Conservation (phyloP, 306 rosid species). For the Medicago arabica region DNA sequence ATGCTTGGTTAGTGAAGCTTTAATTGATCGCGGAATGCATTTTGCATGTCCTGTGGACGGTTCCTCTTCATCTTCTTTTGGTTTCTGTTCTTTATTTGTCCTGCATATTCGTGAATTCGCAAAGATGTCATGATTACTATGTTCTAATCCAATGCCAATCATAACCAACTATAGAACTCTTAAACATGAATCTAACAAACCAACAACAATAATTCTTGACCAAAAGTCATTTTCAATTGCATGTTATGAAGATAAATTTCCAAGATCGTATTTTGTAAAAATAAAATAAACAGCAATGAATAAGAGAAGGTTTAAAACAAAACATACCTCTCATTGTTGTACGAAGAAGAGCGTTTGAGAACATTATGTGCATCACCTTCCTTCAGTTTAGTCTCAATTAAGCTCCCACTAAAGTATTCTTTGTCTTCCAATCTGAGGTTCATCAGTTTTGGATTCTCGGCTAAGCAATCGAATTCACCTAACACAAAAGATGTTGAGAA, state of each 20-base stretch:
- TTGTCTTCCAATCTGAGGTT: slow-evolving; percentile 85
- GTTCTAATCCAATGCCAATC: slow-evolving; percentile 28
- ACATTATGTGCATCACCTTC: slow-evolving; percentile 57
- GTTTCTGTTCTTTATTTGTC: slow-evolving; percentile 61
- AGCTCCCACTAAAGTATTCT: slow-evolving; percentile 97
- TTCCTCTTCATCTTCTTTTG: slow-evolving; percentile 68
- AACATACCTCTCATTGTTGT: slow-evolving; percentile 80
- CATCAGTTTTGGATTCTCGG: slow-evolving; percentile 80
- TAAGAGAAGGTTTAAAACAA: slow-evolving; percentile 30
- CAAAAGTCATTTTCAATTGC: too few species aligned
- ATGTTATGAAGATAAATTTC: not conserved
- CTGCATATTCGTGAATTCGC: slow-evolving; percentile 54
- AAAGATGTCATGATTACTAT: slow-evolving; percentile 14
- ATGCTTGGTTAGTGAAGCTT: slow-evolving; percentile 82
- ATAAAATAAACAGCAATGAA: not conserved
- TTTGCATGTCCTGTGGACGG: slow-evolving; percentile 75
- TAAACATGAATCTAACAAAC: too few species aligned
- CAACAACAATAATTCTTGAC: too few species aligned
- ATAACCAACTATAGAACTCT: slow-evolving; percentile 29
- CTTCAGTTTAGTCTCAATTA: slow-evolving; percentile 81
- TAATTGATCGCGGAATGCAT: slow-evolving; percentile 87
- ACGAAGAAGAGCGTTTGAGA: slow-evolving; percentile 94
- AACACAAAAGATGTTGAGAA: slow-evolving; percentile 76
- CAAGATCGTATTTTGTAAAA: too few species aligned
- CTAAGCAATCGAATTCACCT: slow-evolving; percentile 80